Conservation (phyloP, 2,329 filamentous ascomycete genomes). For the Tolypocladium tundrense region DNA sequence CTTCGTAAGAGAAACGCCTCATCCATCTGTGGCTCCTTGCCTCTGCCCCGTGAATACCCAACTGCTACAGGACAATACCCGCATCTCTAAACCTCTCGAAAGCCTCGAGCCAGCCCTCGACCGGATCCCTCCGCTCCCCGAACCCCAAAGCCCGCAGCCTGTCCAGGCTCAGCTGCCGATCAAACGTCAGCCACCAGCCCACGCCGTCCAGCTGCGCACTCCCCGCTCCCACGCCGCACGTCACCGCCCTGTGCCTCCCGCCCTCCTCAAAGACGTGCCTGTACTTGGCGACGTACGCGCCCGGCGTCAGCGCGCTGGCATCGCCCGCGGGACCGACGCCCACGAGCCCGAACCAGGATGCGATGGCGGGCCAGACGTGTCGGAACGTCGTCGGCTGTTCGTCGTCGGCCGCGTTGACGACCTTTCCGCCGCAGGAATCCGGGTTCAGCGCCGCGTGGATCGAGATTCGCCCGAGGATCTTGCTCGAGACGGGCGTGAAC, state of each 20-base stretch:
- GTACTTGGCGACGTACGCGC: constrained; percentile 20
- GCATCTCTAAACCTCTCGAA: constrained; percentile 31
- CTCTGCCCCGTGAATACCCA: too few relatives aligned
- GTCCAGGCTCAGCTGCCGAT: constrained; percentile 33
- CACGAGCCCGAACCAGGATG: constrained; percentile 19
- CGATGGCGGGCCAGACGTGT: constrained; percentile 19
- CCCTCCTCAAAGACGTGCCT: constrained; percentile 16
- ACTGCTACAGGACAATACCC: constrained; percentile 22
- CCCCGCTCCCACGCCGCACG: constrained; percentile 24
- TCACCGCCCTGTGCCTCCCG: constrained; percentile 13
- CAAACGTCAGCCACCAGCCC: constrained; percentile 36
- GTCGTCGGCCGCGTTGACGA: constrained; percentile 23
- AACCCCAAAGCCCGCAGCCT: constrained; percentile 29
- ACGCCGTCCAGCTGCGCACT: constrained; percentile 29
- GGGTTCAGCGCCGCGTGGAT: constrained; percentile 19
- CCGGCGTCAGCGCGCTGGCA: constrained; percentile 8
- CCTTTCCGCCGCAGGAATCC: constrained; percentile 14
- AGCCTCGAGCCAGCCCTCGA: constrained; percentile 29
- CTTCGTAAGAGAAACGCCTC: too few relatives aligned
- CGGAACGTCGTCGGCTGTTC: constrained; percentile 14
- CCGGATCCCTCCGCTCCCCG: constrained; percentile 23
- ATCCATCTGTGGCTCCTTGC: too few relatives aligned
- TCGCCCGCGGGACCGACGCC: constrained; percentile 11
- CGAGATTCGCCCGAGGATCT: constrained; percentile 16
- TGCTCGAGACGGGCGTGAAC: constrained; percentile 22